A percentile compares a stretch with the other conserved stretches of the same genome.
phyloP scores from a whole-genome alignment of 495 filamentous ascomycete genomes.

The Neurospora sublineolata region DNA sequence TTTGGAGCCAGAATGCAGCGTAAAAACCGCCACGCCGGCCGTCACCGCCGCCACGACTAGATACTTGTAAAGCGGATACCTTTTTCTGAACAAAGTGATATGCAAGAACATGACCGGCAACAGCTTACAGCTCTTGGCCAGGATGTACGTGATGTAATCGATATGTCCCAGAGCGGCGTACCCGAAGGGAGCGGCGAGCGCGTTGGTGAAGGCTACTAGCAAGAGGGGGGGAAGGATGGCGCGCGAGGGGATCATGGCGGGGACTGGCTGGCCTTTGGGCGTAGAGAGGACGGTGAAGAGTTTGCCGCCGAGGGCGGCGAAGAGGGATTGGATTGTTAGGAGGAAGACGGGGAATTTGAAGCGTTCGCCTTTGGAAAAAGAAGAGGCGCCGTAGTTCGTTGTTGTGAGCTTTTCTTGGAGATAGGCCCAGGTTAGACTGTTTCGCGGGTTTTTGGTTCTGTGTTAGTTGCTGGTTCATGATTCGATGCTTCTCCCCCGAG shows the following conservation, averaged over 20 bases:
- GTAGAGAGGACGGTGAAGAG: constrained; percentile 66
- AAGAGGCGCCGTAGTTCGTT: constrained; percentile 56
- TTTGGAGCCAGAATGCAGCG: constrained; percentile 57
- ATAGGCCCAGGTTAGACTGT: constrained; percentile 87
- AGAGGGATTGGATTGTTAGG: constrained; percentile 89
- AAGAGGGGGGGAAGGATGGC: constrained; percentile 66
- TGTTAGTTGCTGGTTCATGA: constrained; percentile 1
- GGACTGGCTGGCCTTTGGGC: constrained; percentile 32
- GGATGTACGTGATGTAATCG: constrained; percentile 97
- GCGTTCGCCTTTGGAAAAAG: constrained; percentile 31
- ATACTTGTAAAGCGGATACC: constrained; percentile 95
- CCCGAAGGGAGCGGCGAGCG: constrained; percentile 86
- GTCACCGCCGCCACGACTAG: constrained; percentile 83
- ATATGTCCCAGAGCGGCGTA: constrained; percentile 89
- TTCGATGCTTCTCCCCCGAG: too few relatives aligned
- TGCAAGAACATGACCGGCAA: constrained; percentile 96
- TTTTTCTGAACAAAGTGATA: constrained; percentile 78
- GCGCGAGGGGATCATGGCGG: constrained; percentile 64
- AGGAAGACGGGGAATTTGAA: constrained; percentile 92
- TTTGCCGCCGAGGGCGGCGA: constrained; percentile 71
- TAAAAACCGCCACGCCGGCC: constrained; percentile 87
- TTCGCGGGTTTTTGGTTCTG: neutral
- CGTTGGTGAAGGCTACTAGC: constrained; percentile 75
- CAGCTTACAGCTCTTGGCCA: constrained; percentile 95
- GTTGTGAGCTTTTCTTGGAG: constrained; percentile 97